A percentile compares a stretch with the other conserved stretches of the same genome.
Conservation (phyloP, 768 basidiomycete genomes). For the Bullera alba region DNA sequence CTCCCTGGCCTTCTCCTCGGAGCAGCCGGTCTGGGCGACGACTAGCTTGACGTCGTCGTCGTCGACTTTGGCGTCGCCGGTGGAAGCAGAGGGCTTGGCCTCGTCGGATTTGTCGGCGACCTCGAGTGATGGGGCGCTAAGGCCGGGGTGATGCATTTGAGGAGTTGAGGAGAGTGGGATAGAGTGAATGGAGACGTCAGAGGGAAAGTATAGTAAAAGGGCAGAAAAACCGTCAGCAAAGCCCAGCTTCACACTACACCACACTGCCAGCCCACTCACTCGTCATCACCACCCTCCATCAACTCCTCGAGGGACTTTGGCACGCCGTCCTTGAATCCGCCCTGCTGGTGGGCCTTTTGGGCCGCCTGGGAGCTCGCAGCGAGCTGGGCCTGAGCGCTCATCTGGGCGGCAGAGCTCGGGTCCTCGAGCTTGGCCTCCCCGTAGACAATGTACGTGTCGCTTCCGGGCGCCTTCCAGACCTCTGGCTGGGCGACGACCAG, state of each 20-base stretch:
- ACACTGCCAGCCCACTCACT: conserved; percentile 41
- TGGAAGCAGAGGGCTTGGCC: conserved; percentile 7
- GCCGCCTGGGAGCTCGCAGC: conserved; percentile 48
- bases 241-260: neutral
- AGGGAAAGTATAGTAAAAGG: neutral
- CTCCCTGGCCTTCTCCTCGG: conserved; percentile 83
- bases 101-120: conserved; percentile 13
- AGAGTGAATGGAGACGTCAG: neutral
- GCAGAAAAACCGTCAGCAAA: conserved; percentile 6
- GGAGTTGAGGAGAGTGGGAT: neutral
- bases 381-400: conserved; percentile 64
- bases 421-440: conserved; percentile 63
- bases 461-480: conserved; percentile 94
- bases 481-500: conserved; percentile 90
- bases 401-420: conserved; percentile 39
- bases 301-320: conserved; percentile 58
- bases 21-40: conserved; percentile 79
- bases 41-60: conserved; percentile 93
- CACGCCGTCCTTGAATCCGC: conserved; percentile 58
- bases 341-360: conserved; percentile 50
- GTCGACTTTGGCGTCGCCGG: conserved; percentile 52
- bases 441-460: conserved; percentile 98
- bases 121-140: conserved; percentile 39
- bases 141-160: no score
- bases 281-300: conserved; percentile 29